Base-by-base conservation (phyloP, 2,329 filamentous ascomycete species). In the Coniochaeta sp. region DNA sequence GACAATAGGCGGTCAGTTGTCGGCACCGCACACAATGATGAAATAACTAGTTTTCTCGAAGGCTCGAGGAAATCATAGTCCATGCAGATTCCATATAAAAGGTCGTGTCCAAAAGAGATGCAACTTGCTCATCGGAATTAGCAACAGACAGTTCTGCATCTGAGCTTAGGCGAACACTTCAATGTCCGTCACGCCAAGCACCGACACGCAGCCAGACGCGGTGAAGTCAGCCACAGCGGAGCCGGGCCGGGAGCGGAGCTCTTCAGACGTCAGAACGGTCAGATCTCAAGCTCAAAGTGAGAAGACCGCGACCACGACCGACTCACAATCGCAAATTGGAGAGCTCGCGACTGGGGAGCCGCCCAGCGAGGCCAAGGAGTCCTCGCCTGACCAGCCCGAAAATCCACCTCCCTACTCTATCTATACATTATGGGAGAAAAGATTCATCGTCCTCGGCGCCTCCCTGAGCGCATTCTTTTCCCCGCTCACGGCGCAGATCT, bases 401-500 rank as follows among this genome's bases (percentile, higher is more conserved):
- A 26, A 50, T 24, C 61, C 62, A 10, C 60, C 61, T 8, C 67
- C 67, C 3, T 79, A 76, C 38, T 77, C 75, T 1, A 64, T 73
- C 60, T 75, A 74, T 65, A 73, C 74, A 6, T 60, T 64, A 62
- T 74, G 73, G 71, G 65, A 76, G 47, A 80, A 79, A 58, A 71
- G 73, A 5, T 59, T 70, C 47, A 73, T 79, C 44, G 73, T 78
- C n/a, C 62, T 78, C 4, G 72, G 67, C 4, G 74, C 73, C 3
- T 69, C 76, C 2, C 55, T 71, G 4, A 71, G 70, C 6, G 75
- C 75, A 38, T 72, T 79, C 66, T 77, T 79, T 66, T 80, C 77
- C 8, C 77, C 77, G 2, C 67, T 80, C 54, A 77, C 76, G 0
- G 75, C 76, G 3, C 75, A 81, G 52, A 83, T 83, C 22, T 85